Base-by-base conservation (phyloP, 257 asterid genomes). In the Plantago elongata region DNA sequence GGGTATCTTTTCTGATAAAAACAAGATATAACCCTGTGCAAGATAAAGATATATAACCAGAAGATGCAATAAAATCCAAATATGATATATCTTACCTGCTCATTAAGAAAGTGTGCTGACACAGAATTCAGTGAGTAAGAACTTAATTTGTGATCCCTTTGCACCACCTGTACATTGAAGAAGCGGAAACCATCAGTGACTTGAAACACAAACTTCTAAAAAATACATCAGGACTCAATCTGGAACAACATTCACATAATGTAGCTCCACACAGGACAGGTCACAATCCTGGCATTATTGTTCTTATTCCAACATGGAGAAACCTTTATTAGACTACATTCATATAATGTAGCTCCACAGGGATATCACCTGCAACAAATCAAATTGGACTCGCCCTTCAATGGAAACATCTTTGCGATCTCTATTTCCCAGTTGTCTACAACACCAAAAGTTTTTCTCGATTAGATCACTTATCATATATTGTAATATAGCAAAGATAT, bases 361-460 rank as follows among this genome's bases (percentile, higher is more conserved):
- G 34, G 40, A 62, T 58, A 52, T 37, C 76, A 92, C 99, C 99
- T 92, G 97, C 58, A 92, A 74, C 68, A 92, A 80, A 82, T 92
- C 99, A 80, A 92, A 92, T 62, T 92, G 96, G 60, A 92, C 96
- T 82, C 99, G 87, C 69, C 99, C 99, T 78, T 89, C 99, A 54
- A 92, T 59, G 51, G 94, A 75, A 45, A 92, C 88, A 82, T 92
- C 99, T 80, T 92, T 92, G 84, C 97, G 87, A 72, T 89, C 99
- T 68, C 99, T 83, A 48, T 91, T 92, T 56, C 99, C 99, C 29
- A 70, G 79, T 69, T 92, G 99, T 72, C 99, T 92, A 97, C 81
- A 80, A 61, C 47, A 52, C 61, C 66, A 77, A 44, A 72, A 42
- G 49, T 50, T 70, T 77, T 45, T 61, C 54, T 75, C 68, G 69